Conservation (phyloP, 2,329 filamentous ascomycete species). For the Trichoderma sp. region DNA sequence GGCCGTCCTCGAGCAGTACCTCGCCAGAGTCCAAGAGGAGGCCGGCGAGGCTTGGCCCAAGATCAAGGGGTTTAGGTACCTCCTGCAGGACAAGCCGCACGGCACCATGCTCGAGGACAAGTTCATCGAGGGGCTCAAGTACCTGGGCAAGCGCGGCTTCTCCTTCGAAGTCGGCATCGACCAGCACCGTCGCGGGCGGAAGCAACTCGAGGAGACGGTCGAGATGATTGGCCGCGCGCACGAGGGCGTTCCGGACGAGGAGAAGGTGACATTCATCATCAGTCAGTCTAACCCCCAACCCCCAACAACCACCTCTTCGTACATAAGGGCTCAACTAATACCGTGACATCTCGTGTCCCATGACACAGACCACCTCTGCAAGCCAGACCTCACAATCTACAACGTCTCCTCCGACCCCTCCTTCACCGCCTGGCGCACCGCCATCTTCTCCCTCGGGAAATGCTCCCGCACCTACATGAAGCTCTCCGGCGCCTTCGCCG, state of each 20-base stretch:
- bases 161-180: conserved; percentile 86
- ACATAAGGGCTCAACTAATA: too few species aligned
- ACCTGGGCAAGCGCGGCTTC: conserved; percentile 64
- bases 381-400: conserved; percentile 72
- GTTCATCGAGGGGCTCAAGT: conserved; percentile 68
- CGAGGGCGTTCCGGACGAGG: conserved; percentile 58
- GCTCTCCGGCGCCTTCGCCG: conserved; percentile 82
- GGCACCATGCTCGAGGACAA: conserved; percentile 64
- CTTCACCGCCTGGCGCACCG: conserved; percentile 69
- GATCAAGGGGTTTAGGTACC: conserved; percentile 78
- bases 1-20: conserved; percentile 64
- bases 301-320: not conserved
- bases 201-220: conserved; percentile 71
- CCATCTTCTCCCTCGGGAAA: conserved; percentile 68
- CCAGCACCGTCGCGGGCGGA: conserved; percentile 72
- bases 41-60: conserved; percentile 67
- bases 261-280: conserved; percentile 68
- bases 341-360: too few species aligned
- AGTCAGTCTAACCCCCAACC: conserved; percentile 55
- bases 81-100: conserved; percentile 74
- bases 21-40: conserved; percentile 60
- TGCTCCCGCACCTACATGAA: conserved; percentile 79
- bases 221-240: conserved; percentile 71
- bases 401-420: conserved; percentile 57
- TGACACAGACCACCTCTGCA: conserved; percentile 86